A percentile compares a stretch with the other conserved stretches of the same genome.
phyloP scores from a whole-genome alignment of 2,329 filamentous ascomycete genomes.

The Penicillium hordei region DNA sequence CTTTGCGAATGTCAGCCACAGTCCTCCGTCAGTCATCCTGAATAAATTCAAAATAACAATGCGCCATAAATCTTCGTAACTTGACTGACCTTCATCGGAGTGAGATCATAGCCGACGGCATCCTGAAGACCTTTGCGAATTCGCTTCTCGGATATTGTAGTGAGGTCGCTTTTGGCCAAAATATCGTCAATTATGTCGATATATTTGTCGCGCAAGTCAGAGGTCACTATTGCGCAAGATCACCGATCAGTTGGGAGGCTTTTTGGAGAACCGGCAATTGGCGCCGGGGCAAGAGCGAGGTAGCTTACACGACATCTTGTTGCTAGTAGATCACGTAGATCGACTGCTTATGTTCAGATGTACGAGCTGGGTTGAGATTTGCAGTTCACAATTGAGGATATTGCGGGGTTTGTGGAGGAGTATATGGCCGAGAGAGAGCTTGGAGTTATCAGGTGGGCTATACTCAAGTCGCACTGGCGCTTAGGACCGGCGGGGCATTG shows the following conservation, averaged over 20 bases:
- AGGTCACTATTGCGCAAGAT: slow-evolving; percentile 44
- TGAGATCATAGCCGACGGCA: slow-evolving; percentile 60
- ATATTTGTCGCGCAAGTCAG: slow-evolving; percentile 52
- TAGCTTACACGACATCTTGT: slow-evolving; percentile 42
- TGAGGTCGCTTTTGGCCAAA: slow-evolving; percentile 59
- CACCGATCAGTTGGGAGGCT: slow-evolving; percentile 24
- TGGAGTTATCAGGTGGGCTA: slow-evolving; percentile 24
- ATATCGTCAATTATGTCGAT: slow-evolving; percentile 63
- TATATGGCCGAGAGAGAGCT: slow-evolving; percentile 6
- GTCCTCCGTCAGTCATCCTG: background rate
- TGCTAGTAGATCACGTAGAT: slow-evolving; percentile 7
- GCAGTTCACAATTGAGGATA: slow-evolving; percentile 1
- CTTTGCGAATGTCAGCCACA: slow-evolving; percentile 41
- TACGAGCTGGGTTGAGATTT: background rate
- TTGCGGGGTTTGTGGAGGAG: background rate
- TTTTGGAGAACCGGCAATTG: slow-evolving; percentile 21
- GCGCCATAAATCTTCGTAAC: background rate
- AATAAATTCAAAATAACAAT: background rate
- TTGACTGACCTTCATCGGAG: slow-evolving; percentile 58
- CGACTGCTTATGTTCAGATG: background rate
- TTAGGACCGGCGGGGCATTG: slow-evolving; percentile 42
- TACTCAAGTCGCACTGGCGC: slow-evolving; percentile 38
- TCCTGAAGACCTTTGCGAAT: slow-evolving; percentile 65
- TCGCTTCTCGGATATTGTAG: slow-evolving; percentile 64
- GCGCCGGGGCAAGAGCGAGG: slow-evolving; percentile 24